Conservation (phyloP, 257 asterid species). For the Paraleonurus japonicus region DNA sequence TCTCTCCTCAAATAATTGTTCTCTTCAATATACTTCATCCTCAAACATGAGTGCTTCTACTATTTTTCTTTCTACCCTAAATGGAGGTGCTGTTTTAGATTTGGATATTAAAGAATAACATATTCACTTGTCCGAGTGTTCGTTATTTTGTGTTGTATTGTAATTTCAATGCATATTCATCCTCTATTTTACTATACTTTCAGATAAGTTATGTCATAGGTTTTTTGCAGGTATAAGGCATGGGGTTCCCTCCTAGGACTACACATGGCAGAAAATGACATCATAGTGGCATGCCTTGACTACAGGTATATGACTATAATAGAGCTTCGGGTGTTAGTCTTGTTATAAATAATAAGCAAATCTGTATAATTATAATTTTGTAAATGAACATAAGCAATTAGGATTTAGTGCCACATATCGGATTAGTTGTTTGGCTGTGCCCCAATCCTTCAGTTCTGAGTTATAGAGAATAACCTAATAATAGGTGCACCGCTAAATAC, state of each 20-base stretch:
- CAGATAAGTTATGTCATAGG: constrained; percentile 1
- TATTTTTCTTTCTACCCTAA: not conserved
- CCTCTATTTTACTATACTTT: not conserved
- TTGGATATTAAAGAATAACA: constrained; percentile 4
- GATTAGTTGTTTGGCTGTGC: constrained; percentile 13
- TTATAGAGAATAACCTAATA: not conserved
- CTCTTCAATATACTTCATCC: not conserved
- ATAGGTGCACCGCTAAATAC: not conserved
- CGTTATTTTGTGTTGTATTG: not conserved
- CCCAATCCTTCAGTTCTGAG: constrained; percentile 5
- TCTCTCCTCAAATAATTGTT: too few relatives aligned
- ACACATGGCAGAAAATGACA: constrained; percentile 86
- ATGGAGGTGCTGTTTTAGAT: not conserved
- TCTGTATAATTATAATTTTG: not conserved
- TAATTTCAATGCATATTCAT: constrained; percentile 1
- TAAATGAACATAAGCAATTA: not conserved
- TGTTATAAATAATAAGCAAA: not conserved
- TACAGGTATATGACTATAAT: constrained; percentile 62
- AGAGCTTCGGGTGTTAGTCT: constrained; percentile 5
- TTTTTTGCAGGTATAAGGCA: constrained; percentile 79
- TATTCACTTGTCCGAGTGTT: not conserved
- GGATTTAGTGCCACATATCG: constrained; percentile 13
- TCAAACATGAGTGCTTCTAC: not conserved
- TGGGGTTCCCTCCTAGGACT: constrained; percentile 97
- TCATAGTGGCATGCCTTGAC: constrained; percentile 94